Conservation (phyloP, 2,329 filamentous ascomycete genomes). For the Xylariaceae sp. region DNA sequence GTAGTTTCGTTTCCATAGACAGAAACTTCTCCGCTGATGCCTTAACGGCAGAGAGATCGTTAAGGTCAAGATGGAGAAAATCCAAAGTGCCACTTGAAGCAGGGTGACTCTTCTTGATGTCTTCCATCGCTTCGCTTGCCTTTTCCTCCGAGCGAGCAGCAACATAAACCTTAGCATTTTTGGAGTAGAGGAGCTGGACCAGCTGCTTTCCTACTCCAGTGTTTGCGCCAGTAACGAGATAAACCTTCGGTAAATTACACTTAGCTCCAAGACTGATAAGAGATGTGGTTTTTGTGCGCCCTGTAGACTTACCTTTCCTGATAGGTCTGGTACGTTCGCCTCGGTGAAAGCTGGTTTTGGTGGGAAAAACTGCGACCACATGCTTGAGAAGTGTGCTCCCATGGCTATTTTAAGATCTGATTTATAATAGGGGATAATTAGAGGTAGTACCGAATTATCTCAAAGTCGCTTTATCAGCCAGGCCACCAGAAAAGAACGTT, state of each 20-base stretch:
- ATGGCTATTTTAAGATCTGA: too few relatives aligned
- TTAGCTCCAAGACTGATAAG: not conserved
- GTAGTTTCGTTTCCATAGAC: constrained; percentile 41
- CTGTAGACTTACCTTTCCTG: constrained; percentile 2
- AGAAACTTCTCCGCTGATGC: constrained; percentile 45
- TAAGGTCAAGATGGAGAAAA: constrained; percentile 47
- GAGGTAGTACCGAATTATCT: too few relatives aligned
- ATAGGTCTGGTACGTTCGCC: not conserved
- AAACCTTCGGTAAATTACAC: not conserved
- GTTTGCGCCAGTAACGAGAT: constrained; percentile 15
- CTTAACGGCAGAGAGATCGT: constrained; percentile 47
- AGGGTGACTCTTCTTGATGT: constrained; percentile 38
- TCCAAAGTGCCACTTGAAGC: constrained; percentile 42
- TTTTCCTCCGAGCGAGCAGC: constrained; percentile 6
- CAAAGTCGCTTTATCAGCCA: too few relatives aligned
- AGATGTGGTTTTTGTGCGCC: not conserved
- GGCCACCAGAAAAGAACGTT: too few relatives aligned
- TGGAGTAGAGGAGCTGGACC: constrained; percentile 7
- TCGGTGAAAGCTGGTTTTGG: constrained; percentile 11
- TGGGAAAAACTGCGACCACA: constrained; percentile 9
- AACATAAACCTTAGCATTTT: constrained; percentile 9
- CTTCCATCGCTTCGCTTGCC: not conserved
- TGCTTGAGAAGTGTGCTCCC: constrained; percentile 1
- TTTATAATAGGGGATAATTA: too few relatives aligned
- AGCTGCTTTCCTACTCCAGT: constrained; percentile 10